Evolutionary conservation across 495 filamentous ascomycete species (phyloP).

Genomic region (Penicillium argentinense): DNA sequence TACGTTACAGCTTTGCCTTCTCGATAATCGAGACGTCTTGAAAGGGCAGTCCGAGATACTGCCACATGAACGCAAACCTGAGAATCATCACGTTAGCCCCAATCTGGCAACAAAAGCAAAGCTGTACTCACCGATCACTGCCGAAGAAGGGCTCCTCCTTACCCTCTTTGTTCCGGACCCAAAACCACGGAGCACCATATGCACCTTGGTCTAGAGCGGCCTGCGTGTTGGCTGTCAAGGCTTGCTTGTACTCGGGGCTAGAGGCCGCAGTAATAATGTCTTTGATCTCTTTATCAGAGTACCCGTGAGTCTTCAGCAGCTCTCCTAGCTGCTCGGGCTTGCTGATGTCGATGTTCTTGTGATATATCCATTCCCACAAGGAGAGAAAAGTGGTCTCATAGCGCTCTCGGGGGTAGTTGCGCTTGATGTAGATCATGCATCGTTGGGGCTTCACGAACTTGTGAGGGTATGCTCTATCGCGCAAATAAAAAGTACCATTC

Average conservation of each 20-base stretch:
- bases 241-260: slow-evolving; percentile 56
- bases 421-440: slow-evolving; percentile 64
- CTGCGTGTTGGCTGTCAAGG: slow-evolving; percentile 57
- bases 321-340: slow-evolving; percentile 42
- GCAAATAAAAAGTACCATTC: too few relatives aligned
- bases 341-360: slow-evolving; percentile 47
- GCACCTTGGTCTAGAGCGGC: slow-evolving; percentile 60
- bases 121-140: slow-evolving; percentile 59
- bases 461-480: not conserved
- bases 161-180: slow-evolving; percentile 60
- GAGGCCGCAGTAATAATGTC: slow-evolving; percentile 51
- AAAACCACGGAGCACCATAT: slow-evolving; percentile 76
- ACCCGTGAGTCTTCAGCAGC: slow-evolving; percentile 32
- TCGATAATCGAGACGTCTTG: slow-evolving; percentile 30
- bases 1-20: slow-evolving; percentile 19
- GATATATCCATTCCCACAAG: slow-evolving; percentile 49
- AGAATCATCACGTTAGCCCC: slow-evolving; percentile 6
- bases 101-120: slow-evolving; percentile 19
- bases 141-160: slow-evolving; percentile 72
- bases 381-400: slow-evolving; percentile 45
- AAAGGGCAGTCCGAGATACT: slow-evolving; percentile 38
- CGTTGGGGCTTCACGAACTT: slow-evolving; percentile 55
- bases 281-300: slow-evolving; percentile 41
- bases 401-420: slow-evolving; percentile 35
- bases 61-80: slow-evolving; percentile 42